Base-by-base conservation (phyloP, 192 early-diverging fungal species). In the Linderina pennispora region DNA sequence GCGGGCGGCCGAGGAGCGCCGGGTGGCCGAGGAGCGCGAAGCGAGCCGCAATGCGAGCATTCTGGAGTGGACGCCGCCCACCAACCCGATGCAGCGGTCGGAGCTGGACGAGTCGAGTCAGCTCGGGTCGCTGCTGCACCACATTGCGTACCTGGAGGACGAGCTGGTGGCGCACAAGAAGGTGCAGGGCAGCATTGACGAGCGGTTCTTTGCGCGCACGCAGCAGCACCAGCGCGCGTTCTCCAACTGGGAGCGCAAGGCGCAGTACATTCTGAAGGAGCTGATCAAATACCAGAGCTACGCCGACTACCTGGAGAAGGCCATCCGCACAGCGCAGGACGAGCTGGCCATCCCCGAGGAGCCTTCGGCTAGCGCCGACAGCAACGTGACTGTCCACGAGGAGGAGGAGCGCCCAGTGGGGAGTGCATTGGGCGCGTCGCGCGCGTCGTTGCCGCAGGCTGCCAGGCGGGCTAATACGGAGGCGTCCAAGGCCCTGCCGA, bases 271-370 rank as follows among this genome's bases (percentile, higher is more conserved):
- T 22, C 53, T 90, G 28, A 79, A 86, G 59, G 87, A 90, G 69
- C 84, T 87, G 53, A 82, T 90, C 64, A 90, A 87, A 52, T 84
- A 87, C 45, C 83, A 86, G 53, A 85, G 82, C 49, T 90, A 90
- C 43, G 79, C 80, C 8, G 84, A 90, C 44, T 77, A 74, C 19
- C 51, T 90, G 55, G 80, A 86, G 54, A 80, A 80, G 22, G 78
- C 80, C n/a, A 54, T 81, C 0, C 52, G 59, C 50, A 65, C 68
- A 58, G 62, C 66, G 53, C 62, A 73, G 33, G 70, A 74, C 24
- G 70, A 66, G 18, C 41, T 65, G 18, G 45, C 53, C 3, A 74
- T 72, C 16, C 68, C 68, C 9, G 68, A 72, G 49, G 68, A 72
- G 25, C 23, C 47, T n/a, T n/a, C n/a, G n/a, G 28, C 28, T 11